Evolutionary conservation across 2,329 filamentous ascomycete genomes (phyloP), one percentile per base, ranked within the genome.

Genomic region (Rachicladosporium sp.): DNA sequence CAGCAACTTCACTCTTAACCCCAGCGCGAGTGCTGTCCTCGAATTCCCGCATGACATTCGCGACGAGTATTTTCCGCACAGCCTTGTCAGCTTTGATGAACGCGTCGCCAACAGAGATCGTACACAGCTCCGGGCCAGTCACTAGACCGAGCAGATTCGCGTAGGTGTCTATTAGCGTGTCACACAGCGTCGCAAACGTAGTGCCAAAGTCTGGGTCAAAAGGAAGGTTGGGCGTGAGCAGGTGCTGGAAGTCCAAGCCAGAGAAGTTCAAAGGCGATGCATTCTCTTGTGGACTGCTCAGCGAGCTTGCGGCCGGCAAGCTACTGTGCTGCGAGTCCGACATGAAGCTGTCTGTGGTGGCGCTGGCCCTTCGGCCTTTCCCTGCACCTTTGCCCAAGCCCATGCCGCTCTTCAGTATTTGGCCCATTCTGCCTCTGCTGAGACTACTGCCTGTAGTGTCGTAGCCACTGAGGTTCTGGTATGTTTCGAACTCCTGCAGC

Each of bases 151-250:
- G 67, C 21, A 98, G 75, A 40, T 79, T 76, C 29, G 78, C 78
- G 63, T 98, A 98, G 54, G 80, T 85, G 59, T 96, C 91, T 52
- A 95, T 93, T 45, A 98, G 67, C 3, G 93, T 85, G 57, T 98
- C 91, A 65, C 91, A 96, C 5, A 98, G 70, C 9, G 91, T 95
- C 10, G 87, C 82, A 64, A 96, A 96, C 0, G 88, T 95, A 65
- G 93, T 87, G 60, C 89, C 91, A 55, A 94, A 98, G 62, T 98
- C 91, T 0, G 91, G 91, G 48, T 96, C 88, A 56, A 98, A 98
- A 0, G 91, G 91, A 35, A 98, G 66, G 10, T 79, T 81, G 0
- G 91, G 91, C n/a, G 89, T 96, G 12, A 95, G 71, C 2, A 98
- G 70, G 58, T 89, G 80, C 0, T 78, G 77, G 59, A 95, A 98